Evolutionary conservation across 768 basidiomycete genomes (phyloP), one percentile per base, ranked within the genome.

Genomic region (Termitomyces sp.): DNA sequence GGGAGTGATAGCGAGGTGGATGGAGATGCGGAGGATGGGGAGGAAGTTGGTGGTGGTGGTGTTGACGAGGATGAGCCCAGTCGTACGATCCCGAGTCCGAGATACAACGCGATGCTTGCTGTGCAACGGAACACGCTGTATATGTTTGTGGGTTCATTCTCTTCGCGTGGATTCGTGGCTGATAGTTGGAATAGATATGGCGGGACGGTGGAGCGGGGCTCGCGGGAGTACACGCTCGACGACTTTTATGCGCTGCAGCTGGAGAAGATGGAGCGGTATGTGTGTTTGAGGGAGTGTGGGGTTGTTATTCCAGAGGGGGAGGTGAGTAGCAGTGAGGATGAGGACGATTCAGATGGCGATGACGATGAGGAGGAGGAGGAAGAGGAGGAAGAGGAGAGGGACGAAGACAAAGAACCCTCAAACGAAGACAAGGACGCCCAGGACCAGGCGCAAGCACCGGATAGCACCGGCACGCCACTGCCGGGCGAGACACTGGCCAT

Each of bases 321-420:
- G 3, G 41, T 42, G 41, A 42, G 41, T 20, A 42, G 41, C 11
- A 42, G 41, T 42, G 41, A 42, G 41, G 41, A 42, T 41, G 41
- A 42, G 9, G 41, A 42, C 15, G 81, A 81, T 0, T 42, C 41
- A n/a, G 41, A 42, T 2, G 7, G 9, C 20, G 41, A 11, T 6
- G 82, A 75, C 18, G 75, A 76, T 0, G 76, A 73, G 6, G 75
- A 70, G 0, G 72, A 77, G 27, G 81, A 79, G 8, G 42, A 57
- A 30, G 41, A 42, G 9, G 41, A 9, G 2, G 18, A n/a, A 7
- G 41, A 13, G 9, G 41, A 20, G 0, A 8, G 18, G 9, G 3
- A 42, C 0, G n/a, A 42, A 42, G 7, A 41, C 4, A n/a, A 41
- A 41, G 8, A 8, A n/a, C 41, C n/a, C n/a, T 7, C n/a, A 18